Evolutionary conservation across 1,284 basidiomycete species (phyloP).

Genomic region (Trichosporon sp.): DNA sequence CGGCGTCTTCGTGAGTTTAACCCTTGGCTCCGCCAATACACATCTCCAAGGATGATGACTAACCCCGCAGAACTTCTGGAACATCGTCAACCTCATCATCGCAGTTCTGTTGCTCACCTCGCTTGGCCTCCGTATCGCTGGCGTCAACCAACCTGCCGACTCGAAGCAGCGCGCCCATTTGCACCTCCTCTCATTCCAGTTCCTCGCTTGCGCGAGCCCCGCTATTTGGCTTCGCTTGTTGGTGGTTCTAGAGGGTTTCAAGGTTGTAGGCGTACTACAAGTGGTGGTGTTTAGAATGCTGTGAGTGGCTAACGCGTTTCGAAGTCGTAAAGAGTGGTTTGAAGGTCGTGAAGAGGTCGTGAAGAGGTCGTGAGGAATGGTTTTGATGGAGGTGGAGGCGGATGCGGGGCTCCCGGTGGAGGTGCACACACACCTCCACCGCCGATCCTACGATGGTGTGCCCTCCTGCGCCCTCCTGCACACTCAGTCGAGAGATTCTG

Average conservation of each 20-base stretch:
- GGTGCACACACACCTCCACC: too few species aligned
- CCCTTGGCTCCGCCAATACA: too few species aligned
- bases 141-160: constrained; percentile 61
- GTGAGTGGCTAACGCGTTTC: constrained; percentile 57
- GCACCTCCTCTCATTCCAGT: constrained; percentile 78
- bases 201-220: constrained; percentile 72
- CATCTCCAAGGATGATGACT: not conserved
- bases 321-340: too few species aligned
- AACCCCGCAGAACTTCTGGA: constrained; percentile 67
- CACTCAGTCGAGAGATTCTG: too few species aligned
- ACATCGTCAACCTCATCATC: constrained; percentile 69
- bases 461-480: too few species aligned
- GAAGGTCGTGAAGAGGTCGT: too few species aligned
- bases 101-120: constrained; percentile 72
- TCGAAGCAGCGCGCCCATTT: constrained; percentile 47
- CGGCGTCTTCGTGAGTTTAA: constrained; percentile 43
- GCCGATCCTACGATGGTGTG: too few species aligned
- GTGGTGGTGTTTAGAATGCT: constrained; percentile 68
- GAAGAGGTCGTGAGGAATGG: too few species aligned
- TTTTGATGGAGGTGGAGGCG: too few species aligned
- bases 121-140: constrained; percentile 71
- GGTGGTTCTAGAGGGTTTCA: constrained; percentile 63
- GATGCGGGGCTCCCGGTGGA: too few species aligned
- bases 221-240: too few species aligned
- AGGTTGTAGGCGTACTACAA: constrained; percentile 60